These are phyloP conservation scores for Oemleria cerasiformis DNA, from an alignment of 306 rosid genomes.

Conservation along the genomic window DNA sequence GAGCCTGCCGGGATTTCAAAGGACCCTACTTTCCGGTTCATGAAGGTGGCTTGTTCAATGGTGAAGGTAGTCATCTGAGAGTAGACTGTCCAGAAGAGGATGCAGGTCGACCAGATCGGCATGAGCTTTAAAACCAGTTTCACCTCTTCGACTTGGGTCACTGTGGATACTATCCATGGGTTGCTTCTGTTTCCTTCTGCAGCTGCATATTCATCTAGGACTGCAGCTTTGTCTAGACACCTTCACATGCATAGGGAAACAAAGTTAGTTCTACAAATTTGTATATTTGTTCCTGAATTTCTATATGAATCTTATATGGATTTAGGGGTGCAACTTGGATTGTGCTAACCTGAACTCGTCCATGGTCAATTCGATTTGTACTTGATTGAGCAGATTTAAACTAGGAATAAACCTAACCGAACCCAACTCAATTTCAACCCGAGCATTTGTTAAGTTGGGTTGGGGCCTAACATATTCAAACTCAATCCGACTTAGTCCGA, in stretches of 20 bases:
- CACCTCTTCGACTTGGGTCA: constrained; percentile 85
- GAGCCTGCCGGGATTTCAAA: constrained; percentile 71
- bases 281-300: background rate
- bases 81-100: constrained; percentile 90
- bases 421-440: too few relatives aligned
- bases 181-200: constrained; percentile 38
- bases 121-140: constrained; percentile 79
- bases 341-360: too few relatives aligned
- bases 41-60: constrained; percentile 92
- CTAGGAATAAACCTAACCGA: too few relatives aligned
- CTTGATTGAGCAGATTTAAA: too few relatives aligned
- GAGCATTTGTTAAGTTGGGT: too few relatives aligned
- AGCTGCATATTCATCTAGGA: constrained; percentile 45
- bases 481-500: too few relatives aligned
- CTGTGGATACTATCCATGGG: constrained; percentile 69
- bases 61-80: constrained; percentile 96
- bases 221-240: constrained; percentile 92
- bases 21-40: constrained; percentile 62
- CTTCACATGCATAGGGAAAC: constrained; percentile 34
- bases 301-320: background rate
- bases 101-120: constrained; percentile 94
- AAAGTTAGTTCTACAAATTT: background rate
- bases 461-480: too few relatives aligned
- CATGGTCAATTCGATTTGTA: too few relatives aligned
- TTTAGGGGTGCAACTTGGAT: too few relatives aligned